Conservation (phyloP, 108 stramenopile species). For the Fistulifera solaris region DNA sequence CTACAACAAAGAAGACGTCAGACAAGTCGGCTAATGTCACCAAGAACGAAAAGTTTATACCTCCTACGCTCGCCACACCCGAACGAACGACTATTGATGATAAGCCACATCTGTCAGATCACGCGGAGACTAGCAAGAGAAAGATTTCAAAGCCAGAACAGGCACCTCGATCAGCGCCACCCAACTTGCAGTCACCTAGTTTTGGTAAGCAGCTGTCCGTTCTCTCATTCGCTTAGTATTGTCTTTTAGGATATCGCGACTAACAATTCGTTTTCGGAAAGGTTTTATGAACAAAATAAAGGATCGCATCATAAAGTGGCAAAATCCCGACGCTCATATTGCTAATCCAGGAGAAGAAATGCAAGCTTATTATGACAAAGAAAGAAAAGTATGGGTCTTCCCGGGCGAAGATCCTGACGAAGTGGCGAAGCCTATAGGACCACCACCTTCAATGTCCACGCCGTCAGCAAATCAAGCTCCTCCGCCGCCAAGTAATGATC, state of each 20-base stretch:
- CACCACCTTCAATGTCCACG: conserved; percentile 52
- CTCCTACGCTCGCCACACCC: too few species aligned
- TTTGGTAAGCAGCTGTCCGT: background rate
- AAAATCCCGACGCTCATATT: conserved; percentile 71
- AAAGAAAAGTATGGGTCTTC: conserved; percentile 60
- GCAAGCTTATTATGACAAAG: conserved; percentile 73
- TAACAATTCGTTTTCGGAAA: too few species aligned
- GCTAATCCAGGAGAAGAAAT: conserved; percentile 56
- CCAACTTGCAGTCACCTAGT: conserved; percentile 1
- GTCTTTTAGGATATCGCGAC: background rate
- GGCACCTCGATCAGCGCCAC: conserved; percentile 9
- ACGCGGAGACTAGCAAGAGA: too few species aligned
- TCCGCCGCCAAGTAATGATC: conserved; percentile 43
- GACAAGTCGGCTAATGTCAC: too few species aligned
- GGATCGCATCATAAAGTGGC: conserved; percentile 47
- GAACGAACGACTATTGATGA: too few species aligned
- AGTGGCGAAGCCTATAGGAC: conserved; percentile 58
- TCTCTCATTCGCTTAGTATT: background rate
- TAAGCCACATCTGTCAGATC: too few species aligned
- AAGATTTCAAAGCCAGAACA: too few species aligned
- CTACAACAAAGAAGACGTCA: too few species aligned
- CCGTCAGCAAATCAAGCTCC: conserved; percentile 9
- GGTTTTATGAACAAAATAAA: conserved; percentile 14
- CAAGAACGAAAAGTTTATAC: too few species aligned
- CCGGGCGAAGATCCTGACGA: conserved; percentile 75